Base-by-base conservation (phyloP, 2,329 filamentous ascomycete species). In the Alternaria triticina region DNA sequence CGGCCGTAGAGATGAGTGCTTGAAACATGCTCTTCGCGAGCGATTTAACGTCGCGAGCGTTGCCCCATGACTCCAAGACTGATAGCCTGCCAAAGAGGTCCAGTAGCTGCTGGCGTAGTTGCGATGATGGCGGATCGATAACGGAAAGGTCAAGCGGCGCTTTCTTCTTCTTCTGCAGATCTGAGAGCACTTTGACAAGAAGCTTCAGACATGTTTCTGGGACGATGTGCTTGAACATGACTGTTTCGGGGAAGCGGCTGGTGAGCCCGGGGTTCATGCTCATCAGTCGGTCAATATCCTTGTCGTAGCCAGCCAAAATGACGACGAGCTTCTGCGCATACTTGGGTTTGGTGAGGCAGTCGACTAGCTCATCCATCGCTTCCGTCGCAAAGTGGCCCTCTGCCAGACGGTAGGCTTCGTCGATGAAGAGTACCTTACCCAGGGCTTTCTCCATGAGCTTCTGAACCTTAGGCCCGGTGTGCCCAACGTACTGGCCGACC, bases 371-470 rank as follows among this genome's bases (percentile, higher is more conserved):
- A 44, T 86, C 82, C 72, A 86, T 82, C 0, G 85, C 85, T 68
- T 86, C 85, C 47, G 86, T 84, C 0, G 86, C 88, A 67, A 87
- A 93, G 0, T 72, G 70, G 0, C 87, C 87, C 1, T 86, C 84
- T 0, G 80, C 83, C 1, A 93, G 84, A 0, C 90, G 84, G 67
- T 93, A 93, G 0, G 90, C 90, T 72, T 93, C 90, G 59, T 93
- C 91, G 8, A 94, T 86, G 64, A 93, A 89, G 0, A 94, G 82
- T 0, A 93, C 88, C 22, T 86, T 87, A 0, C 91, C 90, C 0
- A 92, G 82, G 0, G 86, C 87, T 40, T 83, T 86, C 57, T 92
- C 88, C 0, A 93, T 78, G 0, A 86, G 77, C 28, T 86, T 82
- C 9, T 85, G 83, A 0, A 90, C 88, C 65, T 91, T 91, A 0